Conservation (phyloP, 2,329 filamentous ascomycete species). For the Aphanocladium album region DNA sequence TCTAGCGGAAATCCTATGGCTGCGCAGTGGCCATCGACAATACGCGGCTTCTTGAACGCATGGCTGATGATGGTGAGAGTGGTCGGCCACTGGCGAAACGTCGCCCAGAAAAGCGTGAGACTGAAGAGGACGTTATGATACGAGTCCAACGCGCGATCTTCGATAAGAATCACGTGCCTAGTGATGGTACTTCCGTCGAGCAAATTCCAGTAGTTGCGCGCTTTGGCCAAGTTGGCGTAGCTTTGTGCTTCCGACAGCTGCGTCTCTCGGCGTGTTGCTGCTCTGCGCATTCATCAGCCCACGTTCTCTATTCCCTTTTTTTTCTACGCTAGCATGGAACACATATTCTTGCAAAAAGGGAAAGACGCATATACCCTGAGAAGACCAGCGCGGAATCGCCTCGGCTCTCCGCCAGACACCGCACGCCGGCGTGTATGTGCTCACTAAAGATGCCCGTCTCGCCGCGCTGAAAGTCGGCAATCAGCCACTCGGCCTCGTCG, state of each 20-base stretch:
- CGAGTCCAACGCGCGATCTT: constrained; percentile 74
- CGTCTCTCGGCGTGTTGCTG: constrained; percentile 56
- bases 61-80: constrained; percentile 62
- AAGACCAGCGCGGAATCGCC: constrained; percentile 55
- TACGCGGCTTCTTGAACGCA: constrained; percentile 60
- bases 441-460: constrained; percentile 76
- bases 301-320: no score
- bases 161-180: constrained; percentile 44
- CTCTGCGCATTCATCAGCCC: constrained; percentile 35
- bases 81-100: constrained; percentile 46
- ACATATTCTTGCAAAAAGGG: background rate
- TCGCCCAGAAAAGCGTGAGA: constrained; percentile 45
- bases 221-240: constrained; percentile 51
- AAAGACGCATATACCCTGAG: constrained; percentile 54
- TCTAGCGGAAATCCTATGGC: constrained; percentile 52
- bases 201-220: constrained; percentile 41
- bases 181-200: constrained; percentile 22
- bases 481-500: constrained; percentile 62
- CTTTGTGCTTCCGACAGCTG: constrained; percentile 55
- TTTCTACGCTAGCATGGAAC: no score
- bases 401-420: constrained; percentile 40
- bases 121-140: constrained; percentile 82
- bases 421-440: constrained; percentile 65
- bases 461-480: constrained; percentile 70
- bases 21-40: constrained; percentile 58